Percentiles rank a stretch among this genome's conserved stretches.
These are phyloP conservation scores for Ophidiomyces ophidiicola DNA, from an alignment of 2,329 filamentous ascomycete genomes.

Conservation along the genomic window DNA sequence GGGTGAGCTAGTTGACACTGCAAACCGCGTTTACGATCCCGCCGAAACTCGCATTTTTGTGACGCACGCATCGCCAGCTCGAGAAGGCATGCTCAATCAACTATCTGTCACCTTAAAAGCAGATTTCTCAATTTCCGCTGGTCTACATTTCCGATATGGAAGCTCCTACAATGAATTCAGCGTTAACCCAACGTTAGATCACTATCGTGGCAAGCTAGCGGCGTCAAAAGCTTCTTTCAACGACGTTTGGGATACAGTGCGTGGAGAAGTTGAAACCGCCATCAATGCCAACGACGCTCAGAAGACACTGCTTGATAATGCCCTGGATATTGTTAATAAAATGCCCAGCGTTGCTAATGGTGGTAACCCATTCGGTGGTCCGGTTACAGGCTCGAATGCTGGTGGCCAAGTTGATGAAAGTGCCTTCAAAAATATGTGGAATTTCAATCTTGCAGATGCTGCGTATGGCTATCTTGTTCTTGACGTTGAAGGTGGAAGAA, in stretches of 20 bases:
- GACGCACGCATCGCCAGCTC: slow-evolving; percentile 90
- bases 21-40: slow-evolving; percentile 94
- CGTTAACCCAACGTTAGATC: slow-evolving; percentile 92
- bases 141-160: slow-evolving; percentile 94
- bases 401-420: slow-evolving; percentile 93
- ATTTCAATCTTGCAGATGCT: slow-evolving; percentile 95
- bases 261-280: slow-evolving; percentile 85
- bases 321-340: slow-evolving; percentile 87
- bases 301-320: slow-evolving; percentile 81
- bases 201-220: slow-evolving; percentile 95
- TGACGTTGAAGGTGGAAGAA: slow-evolving; percentile 88
- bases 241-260: slow-evolving; percentile 98
- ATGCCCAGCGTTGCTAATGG: slow-evolving; percentile 94
- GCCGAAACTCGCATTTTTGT: slow-evolving; percentile 95
- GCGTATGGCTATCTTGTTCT: slow-evolving; percentile 93
- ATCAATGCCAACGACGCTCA: slow-evolving; percentile 90
- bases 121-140: slow-evolving; percentile 94
- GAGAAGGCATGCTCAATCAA: slow-evolving; percentile 93
- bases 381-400: slow-evolving; percentile 54
- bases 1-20: slow-evolving; percentile 94
- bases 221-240: slow-evolving; percentile 98
- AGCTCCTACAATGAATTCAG: slow-evolving; percentile 99
- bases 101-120: slow-evolving; percentile 94
- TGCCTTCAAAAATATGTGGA: slow-evolving; percentile 99
- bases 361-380: slow-evolving; percentile 91